Base-by-base conservation (phyloP, 768 basidiomycete species). In the Boletus subcaerulescens region DNA sequence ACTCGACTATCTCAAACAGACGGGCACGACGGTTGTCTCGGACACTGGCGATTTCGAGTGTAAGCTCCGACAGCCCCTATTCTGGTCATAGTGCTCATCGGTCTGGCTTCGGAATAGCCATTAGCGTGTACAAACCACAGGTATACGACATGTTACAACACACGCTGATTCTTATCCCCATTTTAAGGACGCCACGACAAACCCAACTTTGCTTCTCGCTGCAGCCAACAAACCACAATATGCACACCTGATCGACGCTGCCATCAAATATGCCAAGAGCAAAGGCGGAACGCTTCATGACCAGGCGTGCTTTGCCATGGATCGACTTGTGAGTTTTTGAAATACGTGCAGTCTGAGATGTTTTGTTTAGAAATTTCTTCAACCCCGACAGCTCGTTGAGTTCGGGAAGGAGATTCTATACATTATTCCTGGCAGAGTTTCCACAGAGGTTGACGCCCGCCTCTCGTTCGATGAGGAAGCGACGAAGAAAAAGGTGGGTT, bases 361-460 rank as follows among this genome's bases (percentile, higher is more conserved):
- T 38, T 5, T 4, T 26, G 18, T 29, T n/a, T 50, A 31, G 51
- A 6, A 13, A 3, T 33, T 26, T 14, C 3, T 35, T 14, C 11
- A 11, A 35, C 11, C 33, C 8, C 29, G 29, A n/a, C 65, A 94
- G 93, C 83, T 98, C 54, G 91, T 97, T 59, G 93, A 91, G 71
- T 98, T 98, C 74, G 96, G 96, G 61, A 89, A 86, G 70, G 93
- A 89, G 74, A 98, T 98, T 66, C 80, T 98, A 55, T 74, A 76
- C 55, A 91, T 98, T 73, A 92, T 98, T 64, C 95, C 95, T 42
- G 96, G 95, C 50, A 89, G 96, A 69, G 94, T 98, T 56, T 98
- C 96, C 36, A 98, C 96, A 53, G 96, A 98, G 74, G 91, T 98
- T 60, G 96, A 98, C 73, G 96, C 95, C 33, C 86, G 90, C 61